A percentile compares a stretch with the other conserved stretches of the same genome.
Evolutionary conservation across 768 basidiomycete genomes (phyloP).

Genomic region (Kwoniella botswanensis): DNA sequence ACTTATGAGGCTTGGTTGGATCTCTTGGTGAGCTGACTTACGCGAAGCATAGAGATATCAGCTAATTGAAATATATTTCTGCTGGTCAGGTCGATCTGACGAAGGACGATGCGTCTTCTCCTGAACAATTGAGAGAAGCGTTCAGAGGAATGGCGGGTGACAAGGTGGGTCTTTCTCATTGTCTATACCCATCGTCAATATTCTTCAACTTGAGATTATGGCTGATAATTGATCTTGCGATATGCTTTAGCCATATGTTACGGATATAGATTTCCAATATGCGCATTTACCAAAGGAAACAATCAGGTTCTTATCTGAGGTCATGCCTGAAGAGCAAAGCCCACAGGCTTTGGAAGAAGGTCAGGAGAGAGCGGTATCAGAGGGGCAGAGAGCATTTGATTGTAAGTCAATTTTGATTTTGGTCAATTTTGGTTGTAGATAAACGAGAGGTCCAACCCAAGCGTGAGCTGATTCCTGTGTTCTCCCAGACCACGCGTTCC

Average conservation of each 20-base stretch:
- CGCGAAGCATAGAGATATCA: neutral
- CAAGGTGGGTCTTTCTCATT: constrained; percentile 66
- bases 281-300: constrained; percentile 76
- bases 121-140: constrained; percentile 87
- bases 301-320: constrained; percentile 79
- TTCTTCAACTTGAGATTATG: neutral
- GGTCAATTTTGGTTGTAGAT: too few relatives aligned
- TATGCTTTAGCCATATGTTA: constrained; percentile 75
- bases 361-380: constrained; percentile 12
- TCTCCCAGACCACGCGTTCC: constrained; percentile 36
- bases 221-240: neutral
- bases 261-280: constrained; percentile 86
- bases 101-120: constrained; percentile 85
- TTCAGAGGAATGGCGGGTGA: constrained; percentile 90
- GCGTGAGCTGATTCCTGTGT: neutral
- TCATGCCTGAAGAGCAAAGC: constrained; percentile 67
- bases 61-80: neutral
- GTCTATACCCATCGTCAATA: neutral
- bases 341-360: constrained; percentile 26
- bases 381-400: constrained; percentile 32
- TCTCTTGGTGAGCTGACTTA: constrained; percentile 68
- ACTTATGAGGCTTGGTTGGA: constrained; percentile 94
- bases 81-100: constrained; percentile 82
- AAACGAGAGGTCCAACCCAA: neutral
- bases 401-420: too few relatives aligned